phyloP scores from a whole-genome alignment of 2,329 filamentous ascomycete genomes.

The Fusarium torreyae region DNA sequence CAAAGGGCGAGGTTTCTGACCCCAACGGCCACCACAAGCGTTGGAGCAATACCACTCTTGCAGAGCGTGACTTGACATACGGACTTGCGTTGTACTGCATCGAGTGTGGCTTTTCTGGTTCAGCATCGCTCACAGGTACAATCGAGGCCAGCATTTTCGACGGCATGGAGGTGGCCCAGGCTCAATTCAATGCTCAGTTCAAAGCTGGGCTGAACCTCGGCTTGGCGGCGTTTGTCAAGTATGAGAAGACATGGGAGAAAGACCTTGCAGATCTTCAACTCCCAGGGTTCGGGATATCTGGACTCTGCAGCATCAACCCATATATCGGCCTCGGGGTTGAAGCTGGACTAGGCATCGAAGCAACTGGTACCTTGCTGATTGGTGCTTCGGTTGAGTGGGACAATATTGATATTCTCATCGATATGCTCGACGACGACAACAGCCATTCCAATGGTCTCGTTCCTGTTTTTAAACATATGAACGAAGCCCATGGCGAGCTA shows the following conservation, averaged over 20 bases:
- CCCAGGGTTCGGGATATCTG: background rate
- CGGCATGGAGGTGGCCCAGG: background rate
- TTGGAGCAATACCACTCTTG: background rate
- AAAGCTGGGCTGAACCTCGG: conserved; percentile 13
- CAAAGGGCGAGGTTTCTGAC: conserved; percentile 7
- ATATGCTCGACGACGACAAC: background rate
- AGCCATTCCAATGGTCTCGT: conserved; percentile 3
- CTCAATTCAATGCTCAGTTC: conserved; percentile 8
- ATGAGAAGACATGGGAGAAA: conserved; percentile 10
- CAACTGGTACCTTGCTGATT: conserved; percentile 10
- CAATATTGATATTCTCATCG: conserved; percentile 8
- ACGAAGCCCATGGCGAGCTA: conserved; percentile 4
- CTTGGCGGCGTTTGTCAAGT: conserved; percentile 6
- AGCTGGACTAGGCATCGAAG: conserved; percentile 1
- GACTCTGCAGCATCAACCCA: background rate
- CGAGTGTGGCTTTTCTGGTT: conserved; percentile 11
- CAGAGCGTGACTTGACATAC: conserved; percentile 10
- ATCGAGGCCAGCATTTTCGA: background rate
- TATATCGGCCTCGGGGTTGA: background rate
- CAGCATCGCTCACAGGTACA: background rate
- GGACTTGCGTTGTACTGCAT: conserved; percentile 10
- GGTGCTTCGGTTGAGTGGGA: conserved; percentile 18
- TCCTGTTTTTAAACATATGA: background rate
- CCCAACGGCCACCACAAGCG: conserved; percentile 23
- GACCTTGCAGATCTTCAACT: background rate